Evolutionary conservation across 306 rosid species (phyloP).

Genomic region (Cucurbita moschata): DNA sequence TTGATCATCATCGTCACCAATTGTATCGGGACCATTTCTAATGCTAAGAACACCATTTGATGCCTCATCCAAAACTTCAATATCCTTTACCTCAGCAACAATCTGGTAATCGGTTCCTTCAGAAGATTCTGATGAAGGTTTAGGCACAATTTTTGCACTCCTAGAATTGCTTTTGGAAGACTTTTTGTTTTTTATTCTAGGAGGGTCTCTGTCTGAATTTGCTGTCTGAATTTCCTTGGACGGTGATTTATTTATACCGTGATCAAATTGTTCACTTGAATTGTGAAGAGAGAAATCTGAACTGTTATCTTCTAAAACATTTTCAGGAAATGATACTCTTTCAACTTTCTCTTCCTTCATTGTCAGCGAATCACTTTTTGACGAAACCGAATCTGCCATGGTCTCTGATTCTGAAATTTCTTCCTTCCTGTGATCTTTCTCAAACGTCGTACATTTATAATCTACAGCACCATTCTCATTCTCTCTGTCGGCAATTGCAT

Average conservation of each 20-base stretch:
- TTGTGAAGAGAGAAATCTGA: conserved; percentile 21
- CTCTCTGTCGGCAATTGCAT: conserved; percentile 26
- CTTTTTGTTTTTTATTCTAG: conserved; percentile 20
- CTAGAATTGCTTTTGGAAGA: conserved; percentile 22
- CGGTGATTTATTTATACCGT: conserved; percentile 24
- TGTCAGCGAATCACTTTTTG: conserved; percentile 45
- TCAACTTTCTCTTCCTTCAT: conserved; percentile 54
- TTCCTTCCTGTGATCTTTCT: conserved; percentile 50
- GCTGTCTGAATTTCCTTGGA: conserved; percentile 20
- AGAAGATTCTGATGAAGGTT: conserved; percentile 39
- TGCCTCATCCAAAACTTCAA: conserved; percentile 36
- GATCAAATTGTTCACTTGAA: conserved; percentile 29
- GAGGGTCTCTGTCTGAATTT: conserved; percentile 24
- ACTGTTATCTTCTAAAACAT: conserved; percentile 18
- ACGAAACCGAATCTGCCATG: conserved; percentile 53
- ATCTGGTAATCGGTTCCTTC: conserved; percentile 44
- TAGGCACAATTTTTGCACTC: conserved; percentile 22
- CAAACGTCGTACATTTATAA: conserved; percentile 38
- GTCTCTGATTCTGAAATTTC: conserved; percentile 65
- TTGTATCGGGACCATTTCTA: conserved; percentile 34
- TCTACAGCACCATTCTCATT: conserved; percentile 34
- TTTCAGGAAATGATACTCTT: conserved; percentile 27
- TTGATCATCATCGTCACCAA: conserved; percentile 27
- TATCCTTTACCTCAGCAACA: conserved; percentile 31
- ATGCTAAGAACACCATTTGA: conserved; percentile 28